phyloP scores from a whole-genome alignment of 2,329 filamentous ascomycete genomes.

The Ophiostoma triangulosporum region DNA sequence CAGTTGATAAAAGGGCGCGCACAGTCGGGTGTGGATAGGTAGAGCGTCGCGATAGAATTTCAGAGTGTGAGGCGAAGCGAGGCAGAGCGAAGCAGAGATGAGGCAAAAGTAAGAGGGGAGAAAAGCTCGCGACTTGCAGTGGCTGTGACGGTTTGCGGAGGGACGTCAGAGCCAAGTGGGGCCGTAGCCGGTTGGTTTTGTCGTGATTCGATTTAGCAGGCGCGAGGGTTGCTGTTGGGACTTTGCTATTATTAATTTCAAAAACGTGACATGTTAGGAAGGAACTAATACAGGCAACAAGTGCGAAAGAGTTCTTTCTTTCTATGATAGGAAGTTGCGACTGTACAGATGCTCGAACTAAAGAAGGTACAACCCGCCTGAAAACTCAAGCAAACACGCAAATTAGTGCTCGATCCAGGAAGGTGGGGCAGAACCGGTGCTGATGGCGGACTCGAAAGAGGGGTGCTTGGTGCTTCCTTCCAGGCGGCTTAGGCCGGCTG shows the following conservation, averaged over 20 bases:
- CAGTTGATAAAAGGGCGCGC: neutral
- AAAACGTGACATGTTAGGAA: neutral
- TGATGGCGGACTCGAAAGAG: neutral
- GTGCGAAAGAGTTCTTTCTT: neutral
- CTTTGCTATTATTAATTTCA: neutral
- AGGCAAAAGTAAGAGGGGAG: neutral
- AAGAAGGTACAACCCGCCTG: conserved; percentile 5
- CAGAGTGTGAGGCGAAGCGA: neutral
- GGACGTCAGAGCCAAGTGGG: neutral
- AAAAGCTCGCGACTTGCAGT: neutral
- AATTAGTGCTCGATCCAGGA: too few relatives aligned
- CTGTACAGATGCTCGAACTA: too few relatives aligned
- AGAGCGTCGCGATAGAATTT: neutral
- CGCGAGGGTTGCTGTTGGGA: neutral
- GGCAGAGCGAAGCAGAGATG: neutral
- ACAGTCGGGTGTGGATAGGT: neutral
- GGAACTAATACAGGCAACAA: too few relatives aligned
- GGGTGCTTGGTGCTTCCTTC: conserved; percentile 26
- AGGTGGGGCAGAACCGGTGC: conserved; percentile 12
- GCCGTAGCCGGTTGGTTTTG: neutral
- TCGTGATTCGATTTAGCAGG: conserved; percentile 3
- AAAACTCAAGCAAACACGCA: too few relatives aligned
- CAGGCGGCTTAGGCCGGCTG: neutral
- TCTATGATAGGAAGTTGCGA: too few relatives aligned
- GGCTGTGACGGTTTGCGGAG: neutral